A percentile compares a stretch with the other conserved stretches of the same genome.
Evolutionary conservation across 257 asterid species (phyloP).

Genomic region (Solanum lycopersicoides): DNA sequence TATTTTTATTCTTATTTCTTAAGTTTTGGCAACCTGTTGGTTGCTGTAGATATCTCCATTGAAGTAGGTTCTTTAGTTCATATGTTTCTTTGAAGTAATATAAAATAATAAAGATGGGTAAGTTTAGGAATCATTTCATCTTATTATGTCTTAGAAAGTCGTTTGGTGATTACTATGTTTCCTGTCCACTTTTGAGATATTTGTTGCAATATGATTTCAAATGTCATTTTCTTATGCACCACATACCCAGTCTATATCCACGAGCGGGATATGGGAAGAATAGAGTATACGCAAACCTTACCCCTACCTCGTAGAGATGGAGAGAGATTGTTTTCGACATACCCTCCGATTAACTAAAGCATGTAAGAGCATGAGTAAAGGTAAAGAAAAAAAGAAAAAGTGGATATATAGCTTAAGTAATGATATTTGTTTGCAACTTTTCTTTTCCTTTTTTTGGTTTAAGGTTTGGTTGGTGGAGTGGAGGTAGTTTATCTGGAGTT

Average conservation of each 20-base stretch:
- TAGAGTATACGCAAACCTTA: background rate
- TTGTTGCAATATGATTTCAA: constrained; percentile 1
- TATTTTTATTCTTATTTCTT: background rate
- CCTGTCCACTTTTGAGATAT: constrained; percentile 5
- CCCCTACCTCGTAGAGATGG: background rate
- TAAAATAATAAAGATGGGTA: background rate
- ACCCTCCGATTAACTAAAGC: background rate
- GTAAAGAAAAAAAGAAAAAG: constrained; percentile 40
- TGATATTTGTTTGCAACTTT: constrained; percentile 22
- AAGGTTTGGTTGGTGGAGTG: constrained; percentile 78
- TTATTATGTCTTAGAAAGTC: background rate
- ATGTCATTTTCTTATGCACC: constrained; percentile 19
- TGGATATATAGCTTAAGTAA: constrained; percentile 22
- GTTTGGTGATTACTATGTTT: background rate
- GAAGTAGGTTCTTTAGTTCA: background rate
- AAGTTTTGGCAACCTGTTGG: background rate
- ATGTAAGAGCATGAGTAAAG: constrained; percentile 36
- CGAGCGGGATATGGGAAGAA: background rate
- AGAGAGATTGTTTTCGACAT: background rate
- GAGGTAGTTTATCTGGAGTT: constrained; percentile 76
- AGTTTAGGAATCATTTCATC: background rate
- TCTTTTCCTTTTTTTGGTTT: constrained; percentile 2
- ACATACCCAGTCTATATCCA: background rate
- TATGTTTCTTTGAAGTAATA: background rate
- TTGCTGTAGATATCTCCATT: background rate